These are phyloP conservation scores for Vaccinium darrowii DNA, from an alignment of 148 eudicot genomes.

Conservation along the genomic window DNA sequence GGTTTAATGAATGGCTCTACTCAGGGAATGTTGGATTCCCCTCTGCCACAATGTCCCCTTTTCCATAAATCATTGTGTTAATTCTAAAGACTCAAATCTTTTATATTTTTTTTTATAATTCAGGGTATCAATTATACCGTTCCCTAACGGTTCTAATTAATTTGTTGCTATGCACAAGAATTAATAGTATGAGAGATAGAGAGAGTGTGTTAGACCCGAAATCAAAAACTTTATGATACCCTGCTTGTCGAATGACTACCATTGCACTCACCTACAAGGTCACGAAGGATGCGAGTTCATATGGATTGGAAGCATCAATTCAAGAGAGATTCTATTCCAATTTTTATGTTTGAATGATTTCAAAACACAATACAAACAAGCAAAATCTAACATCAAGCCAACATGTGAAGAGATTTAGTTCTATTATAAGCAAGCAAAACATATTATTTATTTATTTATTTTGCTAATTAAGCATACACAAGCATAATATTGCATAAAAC, in stretches of 20 bases:
- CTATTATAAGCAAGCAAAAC: background rate
- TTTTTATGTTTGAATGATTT: background rate
- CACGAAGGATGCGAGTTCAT: background rate
- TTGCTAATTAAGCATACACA: too few species aligned
- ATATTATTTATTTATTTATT: background rate
- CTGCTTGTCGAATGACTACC: background rate
- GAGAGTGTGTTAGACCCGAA: background rate
- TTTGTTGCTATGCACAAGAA: background rate
- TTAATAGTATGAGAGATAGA: background rate
- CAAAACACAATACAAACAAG: background rate
- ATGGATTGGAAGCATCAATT: background rate
- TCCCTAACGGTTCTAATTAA: background rate
- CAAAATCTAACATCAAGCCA: background rate
- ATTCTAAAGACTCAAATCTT: background rate
- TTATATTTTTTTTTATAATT: background rate
- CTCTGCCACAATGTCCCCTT: background rate
- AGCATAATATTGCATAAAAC: background rate
- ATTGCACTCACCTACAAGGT: background rate
- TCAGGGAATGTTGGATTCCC: conserved; percentile 64
- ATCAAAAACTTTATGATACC: background rate
- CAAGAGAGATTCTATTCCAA: background rate
- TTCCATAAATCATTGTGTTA: background rate
- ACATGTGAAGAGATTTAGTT: background rate
- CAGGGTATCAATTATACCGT: too few species aligned
- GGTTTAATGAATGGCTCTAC: conserved; percentile 43